Percentiles rank a stretch among this genome's conserved stretches.
Evolutionary conservation across 345 rosid species (phyloP).

Genomic region (Stellera chamaejasme): DNA sequence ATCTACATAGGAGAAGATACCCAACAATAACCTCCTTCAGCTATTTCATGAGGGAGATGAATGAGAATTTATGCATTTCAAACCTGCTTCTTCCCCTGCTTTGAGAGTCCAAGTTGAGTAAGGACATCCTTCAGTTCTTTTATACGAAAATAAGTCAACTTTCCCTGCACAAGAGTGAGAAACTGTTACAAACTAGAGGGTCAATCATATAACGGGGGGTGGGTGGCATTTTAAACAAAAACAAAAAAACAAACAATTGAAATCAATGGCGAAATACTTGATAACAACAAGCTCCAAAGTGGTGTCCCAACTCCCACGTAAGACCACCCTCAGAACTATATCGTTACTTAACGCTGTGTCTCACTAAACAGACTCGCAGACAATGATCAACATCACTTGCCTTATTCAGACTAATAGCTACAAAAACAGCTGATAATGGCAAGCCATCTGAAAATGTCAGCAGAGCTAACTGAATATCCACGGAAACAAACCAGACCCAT

Average conservation of each 20-base stretch:
- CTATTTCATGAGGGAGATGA: background rate
- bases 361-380: too few species aligned
- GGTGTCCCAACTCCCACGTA: background rate
- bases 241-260: background rate
- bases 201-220: too few species aligned
- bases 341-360: background rate
- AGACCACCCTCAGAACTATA: background rate
- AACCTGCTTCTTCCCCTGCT: constrained; percentile 98
- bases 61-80: constrained; percentile 4
- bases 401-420: background rate
- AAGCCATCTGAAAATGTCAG: background rate
- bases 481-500: background rate
- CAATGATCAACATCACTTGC: background rate
- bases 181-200: constrained; percentile 4
- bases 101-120: constrained; percentile 79
- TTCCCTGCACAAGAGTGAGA: constrained; percentile 41
- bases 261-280: background rate
- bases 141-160: constrained; percentile 74
- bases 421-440: background rate
- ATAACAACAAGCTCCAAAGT: background rate
- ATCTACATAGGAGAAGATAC: background rate
- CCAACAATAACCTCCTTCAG: constrained; percentile 4
- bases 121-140: constrained; percentile 97
- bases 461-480: constrained; percentile 2
- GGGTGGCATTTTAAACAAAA: background rate